These are phyloP conservation scores for Oryza australiensis DNA, from an alignment of 176 grass and related monocot species.

Conservation along the genomic window DNA sequence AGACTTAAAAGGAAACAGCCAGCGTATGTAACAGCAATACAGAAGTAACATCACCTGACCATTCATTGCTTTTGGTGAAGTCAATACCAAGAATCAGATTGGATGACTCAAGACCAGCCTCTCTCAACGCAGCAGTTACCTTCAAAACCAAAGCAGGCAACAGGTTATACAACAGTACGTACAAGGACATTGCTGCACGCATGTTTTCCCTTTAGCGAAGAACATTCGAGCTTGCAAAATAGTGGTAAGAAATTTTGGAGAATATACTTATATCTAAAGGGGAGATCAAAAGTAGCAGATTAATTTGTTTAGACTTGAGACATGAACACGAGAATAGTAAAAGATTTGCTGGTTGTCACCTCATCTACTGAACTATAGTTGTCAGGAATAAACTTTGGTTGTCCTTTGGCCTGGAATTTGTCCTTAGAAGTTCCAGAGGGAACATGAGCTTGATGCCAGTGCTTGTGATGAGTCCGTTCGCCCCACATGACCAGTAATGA, in stretches of 20 bases:
- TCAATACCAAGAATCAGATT: conserved; percentile 94
- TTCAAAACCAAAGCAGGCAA: conserved; percentile 24
- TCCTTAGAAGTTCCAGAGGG: conserved; percentile 51
- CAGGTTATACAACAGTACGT: not conserved
- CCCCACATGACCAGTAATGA: conserved; percentile 47
- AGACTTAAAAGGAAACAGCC: conserved; percentile 16
- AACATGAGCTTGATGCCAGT: conserved; percentile 45
- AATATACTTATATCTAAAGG: not conserved
- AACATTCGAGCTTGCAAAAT: not conserved
- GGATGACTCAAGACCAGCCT: conserved; percentile 93
- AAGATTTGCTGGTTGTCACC: conserved; percentile 42
- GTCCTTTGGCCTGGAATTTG: conserved; percentile 16
- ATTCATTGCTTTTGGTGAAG: conserved; percentile 99
- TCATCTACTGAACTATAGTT: conserved; percentile 80
- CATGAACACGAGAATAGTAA: not conserved
- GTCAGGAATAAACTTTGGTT: conserved; percentile 71
- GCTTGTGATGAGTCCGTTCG: conserved; percentile 51
- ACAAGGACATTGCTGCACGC: not conserved
- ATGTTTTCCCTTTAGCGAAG: not conserved
- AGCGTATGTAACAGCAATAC: not conserved
- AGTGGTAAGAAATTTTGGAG: not conserved
- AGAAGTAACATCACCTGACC: conserved; percentile 71
- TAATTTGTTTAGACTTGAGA: not conserved
- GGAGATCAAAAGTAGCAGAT: not conserved
- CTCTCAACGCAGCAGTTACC: conserved; percentile 81